Evolutionary conservation across 228 moss, liverwort and hornwort genomes (phyloP), one percentile per base, ranked within the genome.

Genomic region (Sphagnum magellanicum): DNA sequence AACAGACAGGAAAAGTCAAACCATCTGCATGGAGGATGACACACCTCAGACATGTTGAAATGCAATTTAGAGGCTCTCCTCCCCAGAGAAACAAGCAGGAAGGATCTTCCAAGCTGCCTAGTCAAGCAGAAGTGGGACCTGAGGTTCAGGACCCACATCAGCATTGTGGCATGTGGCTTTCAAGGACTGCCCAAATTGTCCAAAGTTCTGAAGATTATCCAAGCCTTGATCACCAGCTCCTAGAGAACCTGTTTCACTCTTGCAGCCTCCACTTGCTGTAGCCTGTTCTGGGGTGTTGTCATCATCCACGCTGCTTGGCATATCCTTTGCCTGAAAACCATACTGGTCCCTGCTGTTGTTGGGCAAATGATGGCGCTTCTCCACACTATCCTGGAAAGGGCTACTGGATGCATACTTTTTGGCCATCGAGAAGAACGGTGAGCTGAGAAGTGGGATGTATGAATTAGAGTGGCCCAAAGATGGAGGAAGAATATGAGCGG

Each of bases 71-170:
- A 63, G 57, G 64, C 70, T 66, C 64, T 32, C 62, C 62, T 63
- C 50, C 57, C 59, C 52, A 49, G 62, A 4, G n/a, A 61, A 55
- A 66, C 65, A 68, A 67, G 49, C 66, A 59, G 53, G 53, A 67
- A 79, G 50, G 75, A 16, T 7, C 60, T 8, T 5, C 16, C 49
- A 50, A 0, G 1, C 14, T 14, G 68, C 47, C 53, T 64, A n/a
- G 59, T 83, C 71, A 89, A 59, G 86, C 85, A 67, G 91, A 90
- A 65, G 90, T 94, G 59, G 94, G 91, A 71, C 88, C 88, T 49
- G 85, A 84, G 68, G 90, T 92, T 5, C 55, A 88, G 78, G 67
- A 89, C 86, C 52, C 87, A 75, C 13, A 82, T 76, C 80, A 94
- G 79, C 76, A 80, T 79, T 47, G 71, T 68, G 11, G 87, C 87